Percentiles rank a stretch among this genome's conserved stretches.
Conservation (phyloP, 1,284 basidiomycete genomes). For the Trichosporon coremiiforme region DNA sequence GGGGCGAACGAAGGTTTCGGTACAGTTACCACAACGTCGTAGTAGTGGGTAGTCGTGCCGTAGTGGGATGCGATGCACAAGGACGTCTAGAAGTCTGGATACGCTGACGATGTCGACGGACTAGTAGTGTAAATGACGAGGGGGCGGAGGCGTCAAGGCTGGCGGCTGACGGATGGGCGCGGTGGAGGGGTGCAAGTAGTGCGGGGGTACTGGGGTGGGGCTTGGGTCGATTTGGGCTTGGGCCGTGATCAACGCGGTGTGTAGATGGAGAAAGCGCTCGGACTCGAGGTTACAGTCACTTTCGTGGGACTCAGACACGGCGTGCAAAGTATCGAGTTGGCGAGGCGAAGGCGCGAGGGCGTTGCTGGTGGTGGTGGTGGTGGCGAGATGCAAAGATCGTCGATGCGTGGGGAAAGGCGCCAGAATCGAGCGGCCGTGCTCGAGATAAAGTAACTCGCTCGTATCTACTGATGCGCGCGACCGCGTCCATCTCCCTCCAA, state of each 20-base stretch:
- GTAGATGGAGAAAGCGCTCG: neutral
- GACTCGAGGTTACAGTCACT: constrained; percentile 1
- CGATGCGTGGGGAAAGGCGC: constrained; percentile 15
- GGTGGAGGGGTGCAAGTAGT: neutral
- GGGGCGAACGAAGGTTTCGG: constrained; percentile 1
- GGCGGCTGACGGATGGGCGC: neutral
- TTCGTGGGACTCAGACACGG: neutral
- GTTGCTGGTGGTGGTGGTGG: constrained; percentile 4
- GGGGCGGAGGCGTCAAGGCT: constrained; percentile 10
- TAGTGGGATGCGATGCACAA: neutral
- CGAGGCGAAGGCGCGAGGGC: neutral
- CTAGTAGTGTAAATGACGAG: constrained; percentile 10
- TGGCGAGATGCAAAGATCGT: constrained; percentile 13
- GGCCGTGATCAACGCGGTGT: neutral
- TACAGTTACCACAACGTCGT: neutral
- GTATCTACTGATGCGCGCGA: constrained; percentile 1
- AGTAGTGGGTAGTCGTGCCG: neutral
- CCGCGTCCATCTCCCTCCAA: neutral
- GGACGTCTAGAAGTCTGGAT: too few species aligned
- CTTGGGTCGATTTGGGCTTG: neutral
- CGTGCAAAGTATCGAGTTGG: neutral
- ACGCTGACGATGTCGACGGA: neutral
- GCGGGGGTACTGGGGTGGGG: neutral
- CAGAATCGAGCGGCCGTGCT: neutral
- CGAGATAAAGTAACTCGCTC: constrained; percentile 7